Base-by-base conservation (phyloP, 2,329 filamentous ascomycete genomes). In the Aureobasidium melanogenum region DNA sequence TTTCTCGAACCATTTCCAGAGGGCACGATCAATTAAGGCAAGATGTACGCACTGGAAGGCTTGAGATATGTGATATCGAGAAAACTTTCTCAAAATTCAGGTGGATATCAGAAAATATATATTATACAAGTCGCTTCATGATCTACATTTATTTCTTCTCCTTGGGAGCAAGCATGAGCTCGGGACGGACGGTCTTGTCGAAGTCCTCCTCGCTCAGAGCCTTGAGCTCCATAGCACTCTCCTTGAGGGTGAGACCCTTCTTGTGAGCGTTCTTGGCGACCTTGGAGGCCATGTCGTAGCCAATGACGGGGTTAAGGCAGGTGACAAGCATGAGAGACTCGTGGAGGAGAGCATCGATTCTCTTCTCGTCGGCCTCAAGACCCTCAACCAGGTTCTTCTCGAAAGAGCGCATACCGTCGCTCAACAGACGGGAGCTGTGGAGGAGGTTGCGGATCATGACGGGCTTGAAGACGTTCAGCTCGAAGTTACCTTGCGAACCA, bases 201-300 rank as follows among this genome's bases (percentile, higher is more conserved):
- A 97, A 97, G 73, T 97, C 92, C 71, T 89, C 89, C 72, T 87
- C 86, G 66, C 86, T 93, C 67, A 97, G 80, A 48, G 91, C 93
- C 68, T 96, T 84, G 67, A 99, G 84, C 81, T 97, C 90, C 82
- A 97, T 86, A 22, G 94, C 93, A 71, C 88, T 93, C 79, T 96
- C 80, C 82, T 97, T 97, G 63, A 99, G 84, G 26, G 91, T 97
- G 56, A 93, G 78, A 36, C 91, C 91, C 85, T 97, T 97, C 85
- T 97, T 97, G 81, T 99, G 94, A 17, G 94, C 94, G 73, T 99
- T 95, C 87, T 97, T 97, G 71, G 92, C 92, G 26, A 96, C 92
- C 82, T 96, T 96, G 77, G 87, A 91, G 57, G 92, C 92, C 89
- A 95, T 95, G 74, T 97, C 92, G 77, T 97, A 96, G 63, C 92